Conservation (phyloP, 495 filamentous ascomycete genomes). For the Astrothelium subdiscretum region DNA sequence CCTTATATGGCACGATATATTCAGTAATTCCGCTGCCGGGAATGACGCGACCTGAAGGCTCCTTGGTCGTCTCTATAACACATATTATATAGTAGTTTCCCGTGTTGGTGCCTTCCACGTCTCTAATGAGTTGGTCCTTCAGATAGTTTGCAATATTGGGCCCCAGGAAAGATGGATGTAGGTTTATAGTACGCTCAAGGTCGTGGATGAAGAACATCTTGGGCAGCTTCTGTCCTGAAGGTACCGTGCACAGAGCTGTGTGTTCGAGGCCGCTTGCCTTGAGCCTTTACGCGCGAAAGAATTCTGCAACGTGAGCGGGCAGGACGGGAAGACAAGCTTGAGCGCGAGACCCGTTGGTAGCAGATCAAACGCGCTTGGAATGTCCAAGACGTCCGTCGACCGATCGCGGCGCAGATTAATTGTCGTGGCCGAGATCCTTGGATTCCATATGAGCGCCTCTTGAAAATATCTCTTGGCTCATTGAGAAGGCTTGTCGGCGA, state of each 20-base stretch:
- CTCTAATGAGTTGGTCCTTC: conserved; percentile 69
- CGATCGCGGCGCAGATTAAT: too few relatives aligned
- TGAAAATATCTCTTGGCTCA: too few relatives aligned
- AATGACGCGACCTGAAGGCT: conserved; percentile 83
- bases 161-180: conserved; percentile 95
- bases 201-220: conserved; percentile 96
- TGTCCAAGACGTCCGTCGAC: neutral
- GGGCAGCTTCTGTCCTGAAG: neutral
- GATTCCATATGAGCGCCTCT: too few relatives aligned
- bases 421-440: too few relatives aligned
- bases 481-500: too few relatives aligned
- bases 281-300: too few relatives aligned
- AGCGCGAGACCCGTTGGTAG: neutral
- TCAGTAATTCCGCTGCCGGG: conserved; percentile 82
- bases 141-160: conserved; percentile 82
- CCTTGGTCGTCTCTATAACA: conserved; percentile 79
- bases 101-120: conserved; percentile 79
- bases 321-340: neutral
- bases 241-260: neutral
- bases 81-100: conserved; percentile 93
- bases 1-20: conserved; percentile 88
- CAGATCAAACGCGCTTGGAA: neutral
- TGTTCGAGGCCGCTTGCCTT: too few relatives aligned
- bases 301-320: neutral
- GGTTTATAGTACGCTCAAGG: conserved; percentile 79